A percentile compares a stretch with the other conserved stretches of the same genome.
Evolutionary conservation across 2,329 filamentous ascomycete genomes (phyloP).

Genomic region (Seiridium unicorne): DNA sequence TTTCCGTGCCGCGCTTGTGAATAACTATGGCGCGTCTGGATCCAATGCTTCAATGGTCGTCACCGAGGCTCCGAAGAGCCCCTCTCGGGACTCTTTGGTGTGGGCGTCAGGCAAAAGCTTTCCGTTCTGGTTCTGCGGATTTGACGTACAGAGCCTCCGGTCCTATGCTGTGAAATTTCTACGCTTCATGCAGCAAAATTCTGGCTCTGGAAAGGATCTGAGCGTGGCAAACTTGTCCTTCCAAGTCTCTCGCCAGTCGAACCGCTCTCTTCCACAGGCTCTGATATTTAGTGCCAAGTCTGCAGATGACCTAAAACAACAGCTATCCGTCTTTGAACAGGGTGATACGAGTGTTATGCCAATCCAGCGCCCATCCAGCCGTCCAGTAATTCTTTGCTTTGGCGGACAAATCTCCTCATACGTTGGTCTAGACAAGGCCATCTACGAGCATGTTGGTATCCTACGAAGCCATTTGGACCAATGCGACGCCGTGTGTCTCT

Average conservation of each 20-base stretch:
- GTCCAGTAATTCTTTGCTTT: slow-evolving; percentile 32
- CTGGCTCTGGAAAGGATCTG: too few relatives aligned
- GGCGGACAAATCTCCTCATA: slow-evolving; percentile 28
- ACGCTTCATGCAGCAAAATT: too few relatives aligned
- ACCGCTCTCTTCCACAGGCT: too few relatives aligned
- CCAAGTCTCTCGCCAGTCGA: too few relatives aligned
- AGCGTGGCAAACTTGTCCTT: too few relatives aligned
- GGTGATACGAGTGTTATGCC: too few relatives aligned
- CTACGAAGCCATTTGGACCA: slow-evolving; percentile 50
- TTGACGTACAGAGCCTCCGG: too few relatives aligned
- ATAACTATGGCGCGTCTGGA: slow-evolving; percentile 53
- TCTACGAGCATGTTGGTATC: slow-evolving; percentile 25
- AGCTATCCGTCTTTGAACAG: not conserved
- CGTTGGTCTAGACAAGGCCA: slow-evolving; percentile 25
- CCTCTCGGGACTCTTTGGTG: not conserved
- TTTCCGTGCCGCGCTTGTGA: slow-evolving; percentile 34
- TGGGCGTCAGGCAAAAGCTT: not conserved
- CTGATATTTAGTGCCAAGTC: too few relatives aligned
- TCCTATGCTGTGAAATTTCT: too few relatives aligned
- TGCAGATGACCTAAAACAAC: not conserved
- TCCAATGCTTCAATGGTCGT: slow-evolving; percentile 39
- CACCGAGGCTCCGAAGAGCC: slow-evolving; percentile 15
- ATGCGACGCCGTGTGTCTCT: slow-evolving; percentile 30
- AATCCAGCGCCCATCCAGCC: not conserved
- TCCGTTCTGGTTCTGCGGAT: not conserved